Conservation (phyloP, 768 basidiomycete species). For the Agaricus subrufescens region DNA sequence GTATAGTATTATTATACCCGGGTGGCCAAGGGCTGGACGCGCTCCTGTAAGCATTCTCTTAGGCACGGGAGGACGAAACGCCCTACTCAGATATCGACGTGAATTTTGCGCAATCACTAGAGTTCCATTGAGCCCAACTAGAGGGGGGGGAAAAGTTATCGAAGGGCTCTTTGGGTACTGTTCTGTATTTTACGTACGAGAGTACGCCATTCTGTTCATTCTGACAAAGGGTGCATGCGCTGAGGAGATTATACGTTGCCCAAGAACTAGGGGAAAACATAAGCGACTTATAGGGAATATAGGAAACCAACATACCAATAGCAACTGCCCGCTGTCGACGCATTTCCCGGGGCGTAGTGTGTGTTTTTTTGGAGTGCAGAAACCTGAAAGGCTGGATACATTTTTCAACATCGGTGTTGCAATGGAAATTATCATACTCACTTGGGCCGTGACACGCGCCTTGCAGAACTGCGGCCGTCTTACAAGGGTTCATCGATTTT, state of each 20-base stretch:
- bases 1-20: slow-evolving; percentile 21
- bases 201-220: slow-evolving; percentile 17
- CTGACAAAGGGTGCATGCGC: slow-evolving; percentile 50
- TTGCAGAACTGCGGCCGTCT: slow-evolving; percentile 27
- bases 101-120: not conserved
- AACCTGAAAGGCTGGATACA: slow-evolving; percentile 24
- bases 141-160: slow-evolving; percentile 16
- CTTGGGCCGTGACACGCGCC: slow-evolving; percentile 31
- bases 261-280: slow-evolving; percentile 37
- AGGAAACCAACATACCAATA: slow-evolving; percentile 28
- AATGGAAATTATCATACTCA: slow-evolving; percentile 21
- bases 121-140: slow-evolving; percentile 14
- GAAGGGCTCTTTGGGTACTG: not conserved
- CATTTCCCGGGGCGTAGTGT: slow-evolving; percentile 17
- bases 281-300: not conserved
- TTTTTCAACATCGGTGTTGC: not conserved
- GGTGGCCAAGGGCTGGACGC: slow-evolving; percentile 19
- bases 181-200: slow-evolving; percentile 23
- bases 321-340: slow-evolving; percentile 25
- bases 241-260: slow-evolving; percentile 51
- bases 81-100: slow-evolving; percentile 11
- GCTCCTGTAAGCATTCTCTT: not conserved
- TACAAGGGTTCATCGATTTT: slow-evolving; percentile 28
- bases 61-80: not conserved
- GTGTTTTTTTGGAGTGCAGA: slow-evolving; percentile 9